phyloP scores from a whole-genome alignment of 352 stramenopile species.

The Phytophthora fragariae region DNA sequence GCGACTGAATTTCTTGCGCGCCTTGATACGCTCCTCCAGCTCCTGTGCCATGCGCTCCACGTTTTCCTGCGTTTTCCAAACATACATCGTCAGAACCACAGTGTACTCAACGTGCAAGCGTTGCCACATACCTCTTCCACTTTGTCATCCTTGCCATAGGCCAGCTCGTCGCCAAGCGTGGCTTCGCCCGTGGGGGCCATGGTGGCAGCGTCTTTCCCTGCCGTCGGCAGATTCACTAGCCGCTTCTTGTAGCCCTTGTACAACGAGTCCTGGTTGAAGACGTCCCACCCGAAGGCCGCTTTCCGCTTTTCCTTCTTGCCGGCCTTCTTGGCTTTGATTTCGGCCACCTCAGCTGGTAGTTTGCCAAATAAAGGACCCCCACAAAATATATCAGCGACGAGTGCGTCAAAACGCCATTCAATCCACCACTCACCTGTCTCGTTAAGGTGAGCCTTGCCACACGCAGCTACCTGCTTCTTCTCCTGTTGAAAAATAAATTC shows the following conservation, averaged over 20 bases:
- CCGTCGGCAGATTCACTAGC: conserved; percentile 62
- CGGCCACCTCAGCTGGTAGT: conserved; percentile 55
- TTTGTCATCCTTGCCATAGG: no score
- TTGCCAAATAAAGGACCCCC: background rate
- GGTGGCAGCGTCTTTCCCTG: conserved; percentile 5
- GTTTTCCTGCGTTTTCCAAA: no score
- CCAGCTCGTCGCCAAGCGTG: no score
- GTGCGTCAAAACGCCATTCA: background rate
- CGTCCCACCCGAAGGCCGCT: conserved; percentile 85
- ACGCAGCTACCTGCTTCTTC: conserved; percentile 53
- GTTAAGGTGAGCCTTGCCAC: conserved; percentile 62
- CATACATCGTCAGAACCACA: no score
- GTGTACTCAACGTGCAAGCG: no score
- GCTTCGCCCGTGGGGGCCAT: no score
- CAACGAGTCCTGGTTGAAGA: conserved; percentile 87
- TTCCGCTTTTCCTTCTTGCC: conserved; percentile 83
- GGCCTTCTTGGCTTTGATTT: conserved; percentile 68
- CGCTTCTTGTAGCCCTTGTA: conserved; percentile 91
- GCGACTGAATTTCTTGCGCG: conserved; percentile 81
- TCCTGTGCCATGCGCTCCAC: conserved; percentile 37
- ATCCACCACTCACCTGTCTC: conserved; percentile 57
- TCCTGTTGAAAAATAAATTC: conserved; percentile 41
- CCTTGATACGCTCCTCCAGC: conserved; percentile 74
- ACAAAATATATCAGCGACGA: conserved; percentile 3
- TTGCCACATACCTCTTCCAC: no score